Evolutionary conservation across 2,329 filamentous ascomycete genomes (phyloP).

Genomic region (Drechslera avenae): DNA sequence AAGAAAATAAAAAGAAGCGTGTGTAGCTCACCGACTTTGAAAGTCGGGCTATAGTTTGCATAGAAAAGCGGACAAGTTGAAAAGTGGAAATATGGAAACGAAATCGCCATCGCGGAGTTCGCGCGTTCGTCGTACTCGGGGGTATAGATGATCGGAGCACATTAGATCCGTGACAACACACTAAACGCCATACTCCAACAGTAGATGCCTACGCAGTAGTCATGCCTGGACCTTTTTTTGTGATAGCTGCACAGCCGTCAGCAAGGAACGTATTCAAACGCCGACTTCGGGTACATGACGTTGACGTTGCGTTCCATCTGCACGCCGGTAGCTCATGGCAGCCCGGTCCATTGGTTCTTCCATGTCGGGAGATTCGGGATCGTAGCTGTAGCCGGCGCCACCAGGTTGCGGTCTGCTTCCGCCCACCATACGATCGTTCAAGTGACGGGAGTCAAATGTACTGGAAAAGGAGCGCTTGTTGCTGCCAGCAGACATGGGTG

Average conservation of each 20-base stretch:
- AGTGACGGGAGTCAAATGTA: conserved; percentile 53
- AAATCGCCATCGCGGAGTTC: conserved; percentile 14
- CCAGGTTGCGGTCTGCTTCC: conserved; percentile 51
- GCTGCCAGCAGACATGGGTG: conserved; percentile 33
- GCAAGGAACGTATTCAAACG: conserved; percentile 21
- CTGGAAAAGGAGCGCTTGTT: conserved; percentile 55
- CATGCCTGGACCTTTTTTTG: neutral
- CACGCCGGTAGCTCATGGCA: conserved; percentile 55
- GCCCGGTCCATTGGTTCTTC: conserved; percentile 47
- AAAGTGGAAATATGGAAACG: neutral
- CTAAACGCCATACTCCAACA: conserved; percentile 24
- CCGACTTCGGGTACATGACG: conserved; percentile 45
- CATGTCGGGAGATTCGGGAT: conserved; percentile 47
- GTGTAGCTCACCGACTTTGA: too few relatives aligned
- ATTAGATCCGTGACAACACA: conserved; percentile 19
- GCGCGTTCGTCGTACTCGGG: conserved; percentile 21
- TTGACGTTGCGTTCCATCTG: conserved; percentile 51
- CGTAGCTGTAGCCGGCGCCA: conserved; percentile 39
- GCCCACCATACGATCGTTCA: conserved; percentile 51
- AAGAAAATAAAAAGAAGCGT: too few relatives aligned
- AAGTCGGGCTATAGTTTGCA: too few relatives aligned
- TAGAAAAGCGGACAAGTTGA: neutral
- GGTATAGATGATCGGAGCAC: conserved; percentile 26
- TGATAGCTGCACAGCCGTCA: conserved; percentile 13
- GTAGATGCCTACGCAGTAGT: conserved; percentile 1